phyloP scores from a whole-genome alignment of 345 rosid species.

The Eucalyptus melliodora region DNA sequence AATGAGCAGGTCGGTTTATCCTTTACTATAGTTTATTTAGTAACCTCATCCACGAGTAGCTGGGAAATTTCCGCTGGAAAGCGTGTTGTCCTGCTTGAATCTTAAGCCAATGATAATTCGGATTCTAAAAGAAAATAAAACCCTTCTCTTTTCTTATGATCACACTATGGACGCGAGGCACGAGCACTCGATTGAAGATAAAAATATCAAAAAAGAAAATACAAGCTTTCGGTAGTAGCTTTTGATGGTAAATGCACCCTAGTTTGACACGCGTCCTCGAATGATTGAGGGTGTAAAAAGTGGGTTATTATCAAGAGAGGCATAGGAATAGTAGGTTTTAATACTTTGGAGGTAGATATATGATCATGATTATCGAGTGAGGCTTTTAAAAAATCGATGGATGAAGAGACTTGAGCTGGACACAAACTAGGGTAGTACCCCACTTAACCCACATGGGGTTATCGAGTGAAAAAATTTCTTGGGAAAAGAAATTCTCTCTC shows the following conservation, averaged over 20 bases:
- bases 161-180: background rate
- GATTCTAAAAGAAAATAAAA: background rate
- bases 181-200: background rate
- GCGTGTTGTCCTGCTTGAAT: background rate
- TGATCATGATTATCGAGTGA: background rate
- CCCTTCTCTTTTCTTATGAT: background rate
- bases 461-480: background rate
- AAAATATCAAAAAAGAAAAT: background rate
- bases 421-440: background rate
- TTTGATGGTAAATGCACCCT: background rate
- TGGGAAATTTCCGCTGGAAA: background rate
- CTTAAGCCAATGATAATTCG: background rate
- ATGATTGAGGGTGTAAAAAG: too few relatives aligned
- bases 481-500: background rate
- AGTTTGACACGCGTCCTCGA: slow-evolving; percentile 3
- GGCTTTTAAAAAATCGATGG: background rate
- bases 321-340: background rate
- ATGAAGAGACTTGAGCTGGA: background rate
- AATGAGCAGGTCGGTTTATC: background rate
- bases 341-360: background rate
- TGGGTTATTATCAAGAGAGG: background rate
- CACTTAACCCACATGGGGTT: background rate
- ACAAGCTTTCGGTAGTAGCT: background rate
- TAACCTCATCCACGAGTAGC: background rate
- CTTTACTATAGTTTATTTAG: background rate